phyloP scores from a whole-genome alignment of 2,329 filamentous ascomycete genomes.

The Aspergillus intermedius region DNA sequence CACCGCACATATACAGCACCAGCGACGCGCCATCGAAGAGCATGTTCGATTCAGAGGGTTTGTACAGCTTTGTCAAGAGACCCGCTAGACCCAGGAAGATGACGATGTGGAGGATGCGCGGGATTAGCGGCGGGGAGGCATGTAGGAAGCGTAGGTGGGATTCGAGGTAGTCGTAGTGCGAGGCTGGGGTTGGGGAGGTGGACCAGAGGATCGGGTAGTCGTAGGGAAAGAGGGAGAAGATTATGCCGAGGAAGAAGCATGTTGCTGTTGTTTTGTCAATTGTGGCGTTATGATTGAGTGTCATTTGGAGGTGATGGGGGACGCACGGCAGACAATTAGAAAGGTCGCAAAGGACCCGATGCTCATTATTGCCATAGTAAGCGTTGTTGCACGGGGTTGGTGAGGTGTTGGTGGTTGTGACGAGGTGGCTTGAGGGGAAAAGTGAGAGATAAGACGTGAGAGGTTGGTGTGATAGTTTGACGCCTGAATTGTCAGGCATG shows the following conservation, averaged over 20 bases:
- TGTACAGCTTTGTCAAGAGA: conserved; percentile 91
- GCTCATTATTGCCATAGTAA: conserved; percentile 31
- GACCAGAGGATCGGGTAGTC: conserved; percentile 50
- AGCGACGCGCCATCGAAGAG: conserved; percentile 77
- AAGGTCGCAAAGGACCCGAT: conserved; percentile 80
- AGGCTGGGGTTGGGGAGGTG: conserved; percentile 31
- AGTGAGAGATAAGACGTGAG: conserved; percentile 3
- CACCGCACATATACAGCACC: conserved; percentile 72
- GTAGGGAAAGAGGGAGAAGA: conserved; percentile 95
- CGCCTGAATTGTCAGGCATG: background rate
- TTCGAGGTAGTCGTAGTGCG: conserved; percentile 80
- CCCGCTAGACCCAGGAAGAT: conserved; percentile 81
- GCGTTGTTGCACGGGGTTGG: background rate
- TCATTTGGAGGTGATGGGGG: conserved; percentile 2
- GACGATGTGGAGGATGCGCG: conserved; percentile 88
- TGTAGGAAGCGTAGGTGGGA: conserved; percentile 86
- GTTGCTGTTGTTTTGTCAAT: conserved; percentile 51
- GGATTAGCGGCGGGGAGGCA: conserved; percentile 83
- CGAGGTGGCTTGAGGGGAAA: background rate
- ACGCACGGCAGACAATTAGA: conserved; percentile 90
- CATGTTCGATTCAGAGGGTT: conserved; percentile 86
- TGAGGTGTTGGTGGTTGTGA: background rate
- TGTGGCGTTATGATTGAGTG: conserved; percentile 8
- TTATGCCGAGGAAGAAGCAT: conserved; percentile 96
- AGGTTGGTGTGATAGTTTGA: conserved; percentile 7